A percentile compares a stretch with the other conserved stretches of the same genome.
These are phyloP conservation scores for Phytopythium montanum DNA, from an alignment of 352 stramenopile genomes.

Conservation along the genomic window DNA sequence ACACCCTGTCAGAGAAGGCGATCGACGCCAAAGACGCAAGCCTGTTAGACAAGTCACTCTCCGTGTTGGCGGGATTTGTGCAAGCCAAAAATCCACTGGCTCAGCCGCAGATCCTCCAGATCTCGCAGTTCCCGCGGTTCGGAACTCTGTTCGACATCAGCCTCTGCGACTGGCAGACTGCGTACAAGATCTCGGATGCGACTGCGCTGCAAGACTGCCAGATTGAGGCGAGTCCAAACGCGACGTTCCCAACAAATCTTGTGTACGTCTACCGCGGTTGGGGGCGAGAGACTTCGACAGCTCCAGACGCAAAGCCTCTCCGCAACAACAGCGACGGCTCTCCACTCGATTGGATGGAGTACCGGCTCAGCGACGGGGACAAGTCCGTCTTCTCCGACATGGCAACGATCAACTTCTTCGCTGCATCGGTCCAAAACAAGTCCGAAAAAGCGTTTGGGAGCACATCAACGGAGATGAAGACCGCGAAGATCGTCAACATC, in stretches of 20 bases:
- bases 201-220: slow-evolving; percentile 23
- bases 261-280: slow-evolving; percentile 45
- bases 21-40: not conserved
- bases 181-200: slow-evolving; percentile 2
- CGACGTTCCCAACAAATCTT: slow-evolving; percentile 42
- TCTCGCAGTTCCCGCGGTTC: slow-evolving; percentile 41
- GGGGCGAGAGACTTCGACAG: slow-evolving; percentile 8
- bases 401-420: slow-evolving; percentile 28
- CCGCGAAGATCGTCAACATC: slow-evolving; percentile 23
- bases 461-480: slow-evolving; percentile 10
- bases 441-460: not conserved
- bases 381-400: slow-evolving; percentile 18
- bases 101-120: slow-evolving; percentile 26
- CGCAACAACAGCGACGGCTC: slow-evolving; percentile 4
- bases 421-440: slow-evolving; percentile 1
- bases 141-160: slow-evolving; percentile 47
- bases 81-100: not conserved
- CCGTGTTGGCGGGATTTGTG: not conserved
- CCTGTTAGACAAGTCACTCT: not conserved
- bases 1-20: not conserved
- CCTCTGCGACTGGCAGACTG: slow-evolving; percentile 6
- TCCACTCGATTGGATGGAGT: slow-evolving; percentile 44
- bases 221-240: slow-evolving; percentile 19
- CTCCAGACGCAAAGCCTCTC: not conserved
- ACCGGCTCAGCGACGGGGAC: slow-evolving; percentile 45